phyloP scores from a whole-genome alignment of 139 green algal genomes.

The Micractinium conductrix region DNA sequence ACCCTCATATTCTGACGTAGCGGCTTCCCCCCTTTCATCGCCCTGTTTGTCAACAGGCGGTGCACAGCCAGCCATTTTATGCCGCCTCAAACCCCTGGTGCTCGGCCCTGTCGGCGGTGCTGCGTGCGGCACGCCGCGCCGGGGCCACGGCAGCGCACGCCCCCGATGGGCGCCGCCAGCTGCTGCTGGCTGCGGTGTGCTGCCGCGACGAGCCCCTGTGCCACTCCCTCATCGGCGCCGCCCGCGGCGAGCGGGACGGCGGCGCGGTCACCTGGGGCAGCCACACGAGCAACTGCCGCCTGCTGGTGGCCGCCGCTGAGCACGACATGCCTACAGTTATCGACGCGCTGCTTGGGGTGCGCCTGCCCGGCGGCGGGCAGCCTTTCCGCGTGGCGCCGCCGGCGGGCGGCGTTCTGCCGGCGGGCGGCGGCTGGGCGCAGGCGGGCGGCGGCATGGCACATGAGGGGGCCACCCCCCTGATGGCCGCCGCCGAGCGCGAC shows the following conservation, averaged over 20 bases:
- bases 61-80: neutral
- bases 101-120: neutral
- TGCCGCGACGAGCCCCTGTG: neutral
- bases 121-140: neutral
- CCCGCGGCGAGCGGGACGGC: neutral
- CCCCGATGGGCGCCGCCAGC: neutral
- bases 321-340: neutral
- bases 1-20: neutral
- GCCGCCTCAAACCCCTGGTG: neutral
- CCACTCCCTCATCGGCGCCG: neutral
- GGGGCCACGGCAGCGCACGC: neutral
- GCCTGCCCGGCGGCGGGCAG: neutral
- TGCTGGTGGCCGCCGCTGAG: neutral
- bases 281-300: neutral
- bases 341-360: neutral
- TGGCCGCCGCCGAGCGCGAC: neutral
- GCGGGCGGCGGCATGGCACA: neutral
- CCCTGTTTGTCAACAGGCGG: neutral
- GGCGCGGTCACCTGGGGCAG: too few species aligned
- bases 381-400: neutral
- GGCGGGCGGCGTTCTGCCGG: too few species aligned
- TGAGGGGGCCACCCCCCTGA: neutral
- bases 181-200: slow-evolving; percentile 6
- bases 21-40: neutral
- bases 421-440: too few species aligned